phyloP scores from a whole-genome alignment of 148 eudicot genomes.

The Chenopodium quinoa region DNA sequence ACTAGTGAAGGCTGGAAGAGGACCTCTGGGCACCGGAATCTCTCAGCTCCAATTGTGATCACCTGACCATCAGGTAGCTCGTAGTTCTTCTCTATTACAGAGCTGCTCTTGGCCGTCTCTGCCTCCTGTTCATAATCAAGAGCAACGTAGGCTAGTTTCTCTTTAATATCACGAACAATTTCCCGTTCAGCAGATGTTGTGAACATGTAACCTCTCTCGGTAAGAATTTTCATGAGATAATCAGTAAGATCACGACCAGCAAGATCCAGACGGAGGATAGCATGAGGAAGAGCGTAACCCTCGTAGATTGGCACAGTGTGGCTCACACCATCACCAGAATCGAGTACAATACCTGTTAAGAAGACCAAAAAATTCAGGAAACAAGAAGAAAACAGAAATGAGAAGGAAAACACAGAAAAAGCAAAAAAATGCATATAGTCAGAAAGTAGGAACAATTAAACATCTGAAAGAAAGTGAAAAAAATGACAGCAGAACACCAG shows the following conservation, averaged over 20 bases:
- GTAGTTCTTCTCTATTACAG: constrained; percentile 33
- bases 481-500: neutral
- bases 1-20: constrained; percentile 35
- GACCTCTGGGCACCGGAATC: constrained; percentile 37
- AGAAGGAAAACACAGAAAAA: neutral
- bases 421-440: neutral
- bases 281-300: constrained; percentile 38
- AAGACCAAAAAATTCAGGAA: neutral
- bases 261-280: constrained; percentile 33
- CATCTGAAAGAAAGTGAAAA: neutral
- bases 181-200: constrained; percentile 37
- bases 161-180: constrained; percentile 37
- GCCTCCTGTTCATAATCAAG: constrained; percentile 36
- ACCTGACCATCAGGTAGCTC: constrained; percentile 37
- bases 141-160: constrained; percentile 34
- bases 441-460: neutral
- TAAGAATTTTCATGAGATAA: constrained; percentile 34
- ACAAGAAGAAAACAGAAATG: neutral
- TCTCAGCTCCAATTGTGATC: constrained; percentile 33
- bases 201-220: constrained; percentile 38
- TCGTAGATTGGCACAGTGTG: constrained; percentile 37
- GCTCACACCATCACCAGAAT: constrained; percentile 41
- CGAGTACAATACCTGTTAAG: constrained; percentile 35
- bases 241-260: constrained; percentile 40
- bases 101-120: constrained; percentile 32